Evolutionary conservation across 306 rosid genomes (phyloP), one percentile per base, ranked within the genome.

Genomic region (Citrullus colocynthis): DNA sequence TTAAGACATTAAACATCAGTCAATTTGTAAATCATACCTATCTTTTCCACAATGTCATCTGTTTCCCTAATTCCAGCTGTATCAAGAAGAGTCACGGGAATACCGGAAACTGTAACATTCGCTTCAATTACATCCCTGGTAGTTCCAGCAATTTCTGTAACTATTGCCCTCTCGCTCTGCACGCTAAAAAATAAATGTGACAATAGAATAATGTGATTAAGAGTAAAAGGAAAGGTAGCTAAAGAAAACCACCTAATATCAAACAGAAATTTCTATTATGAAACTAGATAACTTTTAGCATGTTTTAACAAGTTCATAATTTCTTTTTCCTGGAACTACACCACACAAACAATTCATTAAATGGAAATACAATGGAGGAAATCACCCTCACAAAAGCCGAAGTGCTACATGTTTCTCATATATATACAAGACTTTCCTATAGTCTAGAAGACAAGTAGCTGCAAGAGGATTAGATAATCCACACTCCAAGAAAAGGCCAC

Each of bases 91-190:
- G 92, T 92, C 57, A 95, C 85, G 75, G 98, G 97, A 77, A 95
- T 90, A 52, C 98, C 98, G 64, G 79, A 67, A 81, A 95, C 81
- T 37, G 85, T 87, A 52, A 95, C 86, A 84, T 89, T 86, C 48
- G 96, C 98, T 87, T 95, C 98, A 81, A 95, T 85, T 79, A 95
- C 97, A 82, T 92, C 98, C 55, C 98, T 90, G 79, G 98, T 95
- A 64, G 98, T 95, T 81, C 98, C 98, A 84, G 98, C 97, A 88
- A 95, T 81, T 86, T 92, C 93, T 62, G 98, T 95, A 85, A 95
- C 98, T 85, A 95, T 95, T 45, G 98, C 98, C 83, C 97, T 95
- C 83, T 95, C 97, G 87, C 97, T 92, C 98, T 95, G 98, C 90
- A 87, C 86, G 88, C 98, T 92, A 95, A 88, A 83, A 80, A 80